phyloP scores from a whole-genome alignment of 305 asterid species.

The Petunia hybrid region DNA sequence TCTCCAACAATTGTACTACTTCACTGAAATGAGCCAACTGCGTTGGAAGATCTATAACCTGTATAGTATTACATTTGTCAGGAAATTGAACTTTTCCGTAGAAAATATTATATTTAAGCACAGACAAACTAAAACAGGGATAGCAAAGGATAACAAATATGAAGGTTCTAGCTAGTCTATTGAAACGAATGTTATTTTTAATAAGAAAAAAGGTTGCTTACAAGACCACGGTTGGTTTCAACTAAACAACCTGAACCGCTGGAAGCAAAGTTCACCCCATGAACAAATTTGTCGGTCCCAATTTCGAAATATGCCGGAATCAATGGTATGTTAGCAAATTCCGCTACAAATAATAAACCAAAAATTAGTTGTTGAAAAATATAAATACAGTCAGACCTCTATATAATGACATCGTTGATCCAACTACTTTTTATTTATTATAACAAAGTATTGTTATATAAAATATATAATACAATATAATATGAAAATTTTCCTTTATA shows the following conservation, averaged over 20 bases:
- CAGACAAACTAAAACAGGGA: too few relatives aligned
- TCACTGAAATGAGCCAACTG: conserved; percentile 21
- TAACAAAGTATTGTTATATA: too few relatives aligned
- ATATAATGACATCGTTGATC: too few relatives aligned
- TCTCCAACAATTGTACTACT: conserved; percentile 4
- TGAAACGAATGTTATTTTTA: neutral
- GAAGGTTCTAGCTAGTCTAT: neutral
- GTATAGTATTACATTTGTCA: neutral
- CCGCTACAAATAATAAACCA: neutral
- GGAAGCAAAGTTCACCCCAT: conserved; percentile 29
- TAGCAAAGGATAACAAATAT: neutral
- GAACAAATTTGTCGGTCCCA: neutral
- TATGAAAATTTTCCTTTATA: too few relatives aligned
- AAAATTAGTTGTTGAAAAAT: neutral
- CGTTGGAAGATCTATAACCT: conserved; percentile 18
- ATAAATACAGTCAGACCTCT: neutral
- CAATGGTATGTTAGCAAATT: conserved; percentile 27
- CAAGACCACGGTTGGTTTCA: conserved; percentile 7
- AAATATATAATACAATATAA: too few relatives aligned
- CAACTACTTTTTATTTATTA: too few relatives aligned
- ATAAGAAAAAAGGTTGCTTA: neutral
- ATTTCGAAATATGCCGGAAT: neutral
- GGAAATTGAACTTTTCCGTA: neutral
- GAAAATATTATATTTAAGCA: neutral
- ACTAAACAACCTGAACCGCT: conserved; percentile 18